Conservation (phyloP, 257 asterid species). For the Knoxia roxburghii region DNA sequence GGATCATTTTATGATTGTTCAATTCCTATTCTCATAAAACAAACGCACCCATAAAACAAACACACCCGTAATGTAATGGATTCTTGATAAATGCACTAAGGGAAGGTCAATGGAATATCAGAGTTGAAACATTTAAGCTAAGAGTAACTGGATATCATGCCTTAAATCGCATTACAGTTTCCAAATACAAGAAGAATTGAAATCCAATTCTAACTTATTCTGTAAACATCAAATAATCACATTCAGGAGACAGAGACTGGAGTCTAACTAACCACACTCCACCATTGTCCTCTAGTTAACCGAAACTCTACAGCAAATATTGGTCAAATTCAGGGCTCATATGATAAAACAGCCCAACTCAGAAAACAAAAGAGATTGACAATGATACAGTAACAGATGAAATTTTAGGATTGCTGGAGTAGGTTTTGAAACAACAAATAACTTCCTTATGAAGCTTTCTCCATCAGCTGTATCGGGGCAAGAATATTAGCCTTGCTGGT, state of each 20-base stretch:
- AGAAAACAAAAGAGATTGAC: not conserved
- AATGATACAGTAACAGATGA: not conserved
- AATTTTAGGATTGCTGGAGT: not conserved
- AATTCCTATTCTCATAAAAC: no score
- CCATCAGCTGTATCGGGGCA: conserved; percentile 76
- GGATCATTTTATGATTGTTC: no score
- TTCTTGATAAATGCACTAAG: not conserved
- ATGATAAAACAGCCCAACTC: not conserved
- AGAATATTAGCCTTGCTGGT: conserved; percentile 87
- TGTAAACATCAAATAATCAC: not conserved
- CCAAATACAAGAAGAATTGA: not conserved
- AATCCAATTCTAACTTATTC: not conserved
- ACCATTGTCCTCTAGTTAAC: not conserved
- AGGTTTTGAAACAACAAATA: not conserved
- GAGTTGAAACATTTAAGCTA: not conserved
- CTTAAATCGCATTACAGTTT: not conserved
- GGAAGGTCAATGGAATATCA: not conserved
- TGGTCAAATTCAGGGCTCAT: no score
- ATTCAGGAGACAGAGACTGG: no score
- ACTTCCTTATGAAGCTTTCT: conserved; percentile 51
- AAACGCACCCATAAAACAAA: no score
- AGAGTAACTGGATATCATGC: not conserved
- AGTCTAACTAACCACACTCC: no score
- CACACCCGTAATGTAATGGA: not conserved
- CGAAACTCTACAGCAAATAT: not conserved